phyloP scores from a whole-genome alignment of 179 eudicot genomes.

The Pouteria campechiana region DNA sequence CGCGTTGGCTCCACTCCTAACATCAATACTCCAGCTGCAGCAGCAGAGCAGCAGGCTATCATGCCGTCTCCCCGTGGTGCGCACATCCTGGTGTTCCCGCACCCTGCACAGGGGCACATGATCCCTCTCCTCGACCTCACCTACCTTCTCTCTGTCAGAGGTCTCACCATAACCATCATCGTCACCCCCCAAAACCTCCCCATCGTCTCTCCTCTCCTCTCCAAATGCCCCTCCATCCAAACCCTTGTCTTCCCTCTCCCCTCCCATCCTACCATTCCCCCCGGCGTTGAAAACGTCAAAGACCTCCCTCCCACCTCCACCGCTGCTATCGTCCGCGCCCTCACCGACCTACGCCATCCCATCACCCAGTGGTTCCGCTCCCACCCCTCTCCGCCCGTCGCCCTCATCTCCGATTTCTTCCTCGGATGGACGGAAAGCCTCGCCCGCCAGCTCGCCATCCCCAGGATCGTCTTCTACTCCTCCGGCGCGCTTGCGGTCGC shows the following conservation, averaged over 20 bases:
- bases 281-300: not conserved
- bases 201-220: slow-evolving; percentile 8
- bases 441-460: slow-evolving; percentile 7
- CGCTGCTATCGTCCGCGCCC: not conserved
- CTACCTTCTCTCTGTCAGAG: slow-evolving; percentile 40
- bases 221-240: slow-evolving; percentile 4
- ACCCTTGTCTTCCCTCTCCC: slow-evolving; percentile 13
- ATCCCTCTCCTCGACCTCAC: slow-evolving; percentile 50
- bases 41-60: too few relatives aligned
- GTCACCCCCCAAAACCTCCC: slow-evolving; percentile 10
- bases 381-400: slow-evolving; percentile 13
- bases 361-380: slow-evolving; percentile 10
- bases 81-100: slow-evolving; percentile 57
- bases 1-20: too few relatives aligned
- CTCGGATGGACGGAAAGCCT: slow-evolving; percentile 15
- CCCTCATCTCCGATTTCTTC: slow-evolving; percentile 15
- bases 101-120: slow-evolving; percentile 88
- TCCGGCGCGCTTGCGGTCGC: slow-evolving; percentile 14
- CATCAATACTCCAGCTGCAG: too few relatives aligned
- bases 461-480: slow-evolving; percentile 16
- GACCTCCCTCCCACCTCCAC: not conserved
- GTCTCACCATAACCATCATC: slow-evolving; percentile 40
- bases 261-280: not conserved
- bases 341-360: slow-evolving; percentile 2
- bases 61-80: too few relatives aligned